These are phyloP conservation scores for Calonectria hawksworthii DNA, from an alignment of 2,329 filamentous ascomycete species.

Conservation along the genomic window DNA sequence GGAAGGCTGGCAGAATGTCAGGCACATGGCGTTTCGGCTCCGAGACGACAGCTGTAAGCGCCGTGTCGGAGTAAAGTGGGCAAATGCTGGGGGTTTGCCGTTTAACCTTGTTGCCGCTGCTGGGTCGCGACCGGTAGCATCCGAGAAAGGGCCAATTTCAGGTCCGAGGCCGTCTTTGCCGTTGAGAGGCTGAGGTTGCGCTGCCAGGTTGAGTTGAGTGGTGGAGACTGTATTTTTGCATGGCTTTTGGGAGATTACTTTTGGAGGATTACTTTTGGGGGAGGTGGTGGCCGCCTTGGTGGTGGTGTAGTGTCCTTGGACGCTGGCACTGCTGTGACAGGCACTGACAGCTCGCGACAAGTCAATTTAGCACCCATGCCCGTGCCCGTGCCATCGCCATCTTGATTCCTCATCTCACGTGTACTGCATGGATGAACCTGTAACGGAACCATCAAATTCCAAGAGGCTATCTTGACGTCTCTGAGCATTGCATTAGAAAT, in stretches of 20 bases:
- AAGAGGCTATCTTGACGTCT: background rate
- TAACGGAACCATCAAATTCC: background rate
- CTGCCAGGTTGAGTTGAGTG: background rate
- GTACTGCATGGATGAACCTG: background rate
- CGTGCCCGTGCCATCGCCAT: background rate
- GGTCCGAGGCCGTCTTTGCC: background rate
- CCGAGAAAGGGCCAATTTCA: conserved; percentile 11
- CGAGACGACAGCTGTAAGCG: conserved; percentile 32
- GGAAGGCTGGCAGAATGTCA: conserved; percentile 31
- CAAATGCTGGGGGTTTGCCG: background rate
- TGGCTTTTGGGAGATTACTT: too few species aligned
- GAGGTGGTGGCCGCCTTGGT: background rate
- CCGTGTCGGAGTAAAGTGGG: conserved; percentile 34
- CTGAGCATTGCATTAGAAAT: background rate
- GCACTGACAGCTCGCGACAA: background rate
- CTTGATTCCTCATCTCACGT: background rate
- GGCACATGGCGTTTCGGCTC: conserved; percentile 43
- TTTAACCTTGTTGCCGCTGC: conserved; percentile 13
- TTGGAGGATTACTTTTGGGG: background rate
- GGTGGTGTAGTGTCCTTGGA: background rate
- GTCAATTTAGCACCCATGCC: background rate
- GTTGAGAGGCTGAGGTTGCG: conserved; percentile 7
- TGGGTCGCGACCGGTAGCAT: conserved; percentile 9
- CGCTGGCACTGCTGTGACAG: background rate
- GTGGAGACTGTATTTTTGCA: background rate